Base-by-base conservation (phyloP, 2,329 filamentous ascomycete genomes). In the Samsoniella hepiali region DNA sequence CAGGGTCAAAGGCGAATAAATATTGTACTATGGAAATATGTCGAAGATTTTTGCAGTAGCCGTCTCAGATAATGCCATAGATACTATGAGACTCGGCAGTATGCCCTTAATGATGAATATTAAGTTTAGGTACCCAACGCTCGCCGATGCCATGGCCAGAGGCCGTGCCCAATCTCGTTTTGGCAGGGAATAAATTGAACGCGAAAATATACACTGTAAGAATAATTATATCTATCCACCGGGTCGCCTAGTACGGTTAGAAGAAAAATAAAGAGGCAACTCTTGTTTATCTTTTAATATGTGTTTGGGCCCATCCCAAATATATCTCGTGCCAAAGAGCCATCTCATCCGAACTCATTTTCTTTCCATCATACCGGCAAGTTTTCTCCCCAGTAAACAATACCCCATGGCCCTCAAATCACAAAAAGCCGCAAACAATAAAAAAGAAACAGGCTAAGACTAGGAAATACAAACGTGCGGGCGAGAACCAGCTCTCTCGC, bases 281-380 rank as follows among this genome's bases (percentile, higher is more conserved):
- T 22, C n/a, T 2, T 44, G 31, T 17, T 44, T 34, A 44, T 61
- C 31, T 61, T 54, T 32, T 31, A n/a, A 34, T 45, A 42, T 61
- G 58, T 53, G 29, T 54, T 9, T 34, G 9, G 38, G 38, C 49
- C 38, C 31, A 44, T 45, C 58, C 58, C 38, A 58, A 61, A 61
- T 54, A 31, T 10, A 61, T 53, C 29, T 45, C 34, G 31, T 61
- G n/a, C n/a, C 58, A 54, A 45, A 61, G 42, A 40, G 53, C 50
- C 59, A 38, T 56, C 9, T 31, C 50, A 49, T 62, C 59, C 42
- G 36, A 47, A 47, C 31, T 49, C 51, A 5, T 55, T 34, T 55
- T 45, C 50, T 54, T 45, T 45, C 49, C 58, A 6, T 61, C 36
- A 44, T 61, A 15, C 38, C 17, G 29, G 17, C 38, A 17, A 9